phyloP scores from a whole-genome alignment of 192 early-diverging fungal species.

The Coemansia sp. region DNA sequence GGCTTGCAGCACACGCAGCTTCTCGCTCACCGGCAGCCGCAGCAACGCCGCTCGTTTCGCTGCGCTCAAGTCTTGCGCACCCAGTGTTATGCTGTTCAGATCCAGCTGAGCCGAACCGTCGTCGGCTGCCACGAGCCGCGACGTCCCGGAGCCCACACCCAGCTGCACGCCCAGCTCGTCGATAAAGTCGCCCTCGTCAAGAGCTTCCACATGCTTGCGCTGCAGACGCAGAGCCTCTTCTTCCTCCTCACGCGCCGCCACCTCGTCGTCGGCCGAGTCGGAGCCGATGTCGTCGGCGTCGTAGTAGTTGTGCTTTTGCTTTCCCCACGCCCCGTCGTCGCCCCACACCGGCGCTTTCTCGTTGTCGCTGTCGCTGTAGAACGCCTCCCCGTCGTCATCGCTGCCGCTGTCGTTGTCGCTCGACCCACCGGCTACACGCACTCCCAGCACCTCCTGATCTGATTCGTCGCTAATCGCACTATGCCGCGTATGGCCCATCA shows the following conservation, averaged over 20 bases:
- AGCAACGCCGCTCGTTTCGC: conserved; percentile 40
- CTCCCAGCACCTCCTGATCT: conserved; percentile 75
- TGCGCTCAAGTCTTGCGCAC: conserved; percentile 15
- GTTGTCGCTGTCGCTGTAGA: conserved; percentile 47
- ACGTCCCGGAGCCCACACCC: conserved; percentile 32
- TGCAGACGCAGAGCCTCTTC: conserved; percentile 85
- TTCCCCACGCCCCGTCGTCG: conserved; percentile 77
- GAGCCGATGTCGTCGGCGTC: conserved; percentile 75
- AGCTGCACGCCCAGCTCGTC: conserved; percentile 60
- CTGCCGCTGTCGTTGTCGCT: conserved; percentile 45
- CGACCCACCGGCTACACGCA: conserved; percentile 48
- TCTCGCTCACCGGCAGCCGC: conserved; percentile 60
- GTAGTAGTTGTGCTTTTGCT: conserved; percentile 74
- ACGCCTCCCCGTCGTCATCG: conserved; percentile 2
- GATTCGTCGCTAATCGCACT: conserved; percentile 56
- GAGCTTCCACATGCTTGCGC: conserved; percentile 66
- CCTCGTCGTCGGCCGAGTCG: conserved; percentile 69
- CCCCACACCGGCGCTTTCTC: conserved; percentile 22
- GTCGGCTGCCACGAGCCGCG: conserved; percentile 31
- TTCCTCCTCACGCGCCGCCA: conserved; percentile 73
- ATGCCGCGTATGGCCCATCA: conserved; percentile 41
- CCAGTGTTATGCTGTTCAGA: conserved; percentile 3
- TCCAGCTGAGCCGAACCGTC: conserved; percentile 29
- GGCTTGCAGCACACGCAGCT: conserved; percentile 64
- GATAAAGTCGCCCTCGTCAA: conserved; percentile 87